Evolutionary conservation across 352 stramenopile species (phyloP).

Genomic region (Pythium angustatum): DNA sequence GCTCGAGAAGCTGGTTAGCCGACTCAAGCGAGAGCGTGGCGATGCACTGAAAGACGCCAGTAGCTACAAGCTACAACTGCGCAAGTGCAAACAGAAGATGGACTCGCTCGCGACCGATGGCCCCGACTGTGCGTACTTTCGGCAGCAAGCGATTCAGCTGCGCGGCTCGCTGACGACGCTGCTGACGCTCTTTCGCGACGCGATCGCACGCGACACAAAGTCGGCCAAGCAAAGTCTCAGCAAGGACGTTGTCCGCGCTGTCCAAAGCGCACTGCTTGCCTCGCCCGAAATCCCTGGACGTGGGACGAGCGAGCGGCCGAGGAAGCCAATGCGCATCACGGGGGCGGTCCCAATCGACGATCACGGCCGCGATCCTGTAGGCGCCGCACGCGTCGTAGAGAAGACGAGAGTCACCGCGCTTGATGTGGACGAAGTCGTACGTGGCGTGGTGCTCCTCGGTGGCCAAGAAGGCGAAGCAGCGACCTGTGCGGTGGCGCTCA

Average conservation of each 20-base stretch:
- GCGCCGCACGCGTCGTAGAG: slow-evolving; percentile 27
- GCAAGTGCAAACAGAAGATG: slow-evolving; percentile 46
- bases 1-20: slow-evolving; percentile 39
- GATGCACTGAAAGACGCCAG: slow-evolving; percentile 58
- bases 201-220: slow-evolving; percentile 57
- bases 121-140: slow-evolving; percentile 44
- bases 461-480: slow-evolving; percentile 39
- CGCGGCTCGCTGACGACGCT: slow-evolving; percentile 43
- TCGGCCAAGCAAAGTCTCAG: slow-evolving; percentile 57
- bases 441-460: slow-evolving; percentile 51
- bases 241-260: slow-evolving; percentile 42
- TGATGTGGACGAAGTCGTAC: slow-evolving; percentile 56
- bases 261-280: slow-evolving; percentile 13
- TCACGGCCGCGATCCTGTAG: not conserved
- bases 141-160: slow-evolving; percentile 40
- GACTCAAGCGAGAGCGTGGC: slow-evolving; percentile 51
- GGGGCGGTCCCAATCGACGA: not conserved
- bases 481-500: slow-evolving; percentile 39
- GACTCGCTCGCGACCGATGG: slow-evolving; percentile 31
- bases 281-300: not conserved
- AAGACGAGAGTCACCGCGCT: slow-evolving; percentile 15
- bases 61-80: slow-evolving; percentile 61
- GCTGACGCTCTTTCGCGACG: slow-evolving; percentile 44
- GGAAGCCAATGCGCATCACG: slow-evolving; percentile 9
- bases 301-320: not conserved